A percentile compares a stretch with the other conserved stretches of the same genome.
phyloP scores from a whole-genome alignment of 2,329 filamentous ascomycete genomes.

The Penicillium sp. region DNA sequence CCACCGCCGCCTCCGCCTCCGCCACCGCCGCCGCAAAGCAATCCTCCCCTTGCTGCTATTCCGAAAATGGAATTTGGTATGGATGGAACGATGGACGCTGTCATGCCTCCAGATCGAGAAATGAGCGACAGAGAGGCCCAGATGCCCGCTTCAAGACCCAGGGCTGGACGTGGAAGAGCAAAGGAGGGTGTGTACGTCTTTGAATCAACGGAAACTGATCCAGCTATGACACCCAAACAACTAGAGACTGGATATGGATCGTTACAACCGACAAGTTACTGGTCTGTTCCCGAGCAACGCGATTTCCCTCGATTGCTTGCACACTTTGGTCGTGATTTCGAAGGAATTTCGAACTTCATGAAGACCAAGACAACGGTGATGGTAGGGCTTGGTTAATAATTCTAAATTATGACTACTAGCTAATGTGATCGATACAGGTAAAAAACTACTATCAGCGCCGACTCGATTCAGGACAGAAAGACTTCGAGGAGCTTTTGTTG shows the following conservation, averaged over 20 bases:
- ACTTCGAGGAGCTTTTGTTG: slow-evolving; percentile 45
- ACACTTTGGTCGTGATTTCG: slow-evolving; percentile 51
- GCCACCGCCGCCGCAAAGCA: slow-evolving; percentile 7
- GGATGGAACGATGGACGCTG: slow-evolving; percentile 20
- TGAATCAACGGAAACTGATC: slow-evolving; percentile 35
- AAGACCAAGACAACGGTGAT: slow-evolving; percentile 54
- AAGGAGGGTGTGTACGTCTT: slow-evolving; percentile 39
- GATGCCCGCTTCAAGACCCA: slow-evolving; percentile 25
- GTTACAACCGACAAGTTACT: slow-evolving; percentile 51
- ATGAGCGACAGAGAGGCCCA: slow-evolving; percentile 24
- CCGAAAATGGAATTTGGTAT: slow-evolving; percentile 27
- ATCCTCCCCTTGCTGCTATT: slow-evolving; percentile 21
- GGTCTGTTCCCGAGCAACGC: slow-evolving; percentile 52
- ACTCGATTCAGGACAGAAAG: slow-evolving; percentile 44
- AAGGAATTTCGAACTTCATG: slow-evolving; percentile 51
- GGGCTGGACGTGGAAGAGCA: slow-evolving; percentile 30
- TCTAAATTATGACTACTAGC: not conserved
- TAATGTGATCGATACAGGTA: slow-evolving; percentile 34
- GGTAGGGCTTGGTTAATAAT: slow-evolving; percentile 35
- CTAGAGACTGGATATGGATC: slow-evolving; percentile 37
- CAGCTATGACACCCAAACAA: slow-evolving; percentile 20
- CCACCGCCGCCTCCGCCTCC: not conserved
- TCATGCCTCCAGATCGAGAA: slow-evolving; percentile 24
- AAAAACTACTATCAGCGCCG: slow-evolving; percentile 52
- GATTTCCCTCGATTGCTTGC: slow-evolving; percentile 48